Percentiles rank a stretch among this genome's conserved stretches.
These are phyloP conservation scores for Bisporella sp. DNA, from an alignment of 2,329 filamentous ascomycete species.

Conservation along the genomic window DNA sequence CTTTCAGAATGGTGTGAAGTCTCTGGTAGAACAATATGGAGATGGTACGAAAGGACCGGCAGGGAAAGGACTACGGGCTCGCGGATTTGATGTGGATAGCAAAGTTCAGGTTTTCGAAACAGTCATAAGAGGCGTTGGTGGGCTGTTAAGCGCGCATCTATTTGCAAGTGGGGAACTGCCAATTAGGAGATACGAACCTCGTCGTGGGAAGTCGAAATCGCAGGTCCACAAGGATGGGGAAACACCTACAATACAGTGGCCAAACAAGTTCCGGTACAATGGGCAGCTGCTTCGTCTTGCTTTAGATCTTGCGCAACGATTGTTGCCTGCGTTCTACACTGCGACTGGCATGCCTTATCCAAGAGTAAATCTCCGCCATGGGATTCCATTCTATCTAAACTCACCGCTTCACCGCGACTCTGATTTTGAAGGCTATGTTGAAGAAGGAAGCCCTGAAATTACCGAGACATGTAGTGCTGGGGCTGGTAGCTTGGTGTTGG, in stretches of 20 bases:
- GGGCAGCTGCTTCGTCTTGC: conserved; percentile 88
- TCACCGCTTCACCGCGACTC: conserved; percentile 65
- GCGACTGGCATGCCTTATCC: conserved; percentile 90
- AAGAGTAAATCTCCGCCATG: conserved; percentile 82
- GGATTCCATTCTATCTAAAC: conserved; percentile 87
- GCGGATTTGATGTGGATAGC: conserved; percentile 90
- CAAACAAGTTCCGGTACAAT: conserved; percentile 73
- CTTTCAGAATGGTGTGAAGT: conserved; percentile 74
- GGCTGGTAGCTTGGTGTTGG: conserved; percentile 88
- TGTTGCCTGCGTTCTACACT: conserved; percentile 89
- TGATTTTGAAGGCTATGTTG: conserved; percentile 33
- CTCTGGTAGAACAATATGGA: conserved; percentile 76
- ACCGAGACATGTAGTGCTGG: conserved; percentile 97
- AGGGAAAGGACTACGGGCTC: conserved; percentile 64
- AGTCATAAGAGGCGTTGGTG: conserved; percentile 87
- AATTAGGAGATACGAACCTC: conserved; percentile 67
- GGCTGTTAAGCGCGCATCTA: conserved; percentile 83
- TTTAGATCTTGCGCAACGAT: conserved; percentile 71
- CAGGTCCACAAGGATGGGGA: conserved; percentile 33
- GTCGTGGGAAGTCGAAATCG: conserved; percentile 6
- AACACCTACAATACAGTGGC: conserved; percentile 58
- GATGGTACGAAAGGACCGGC: conserved; percentile 66
- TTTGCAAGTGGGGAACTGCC: conserved; percentile 89
- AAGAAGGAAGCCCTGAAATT: conserved; percentile 49
- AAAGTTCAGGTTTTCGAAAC: conserved; percentile 99